phyloP scores from a whole-genome alignment of 495 filamentous ascomycete genomes.

The Chaetomium cochliodes region DNA sequence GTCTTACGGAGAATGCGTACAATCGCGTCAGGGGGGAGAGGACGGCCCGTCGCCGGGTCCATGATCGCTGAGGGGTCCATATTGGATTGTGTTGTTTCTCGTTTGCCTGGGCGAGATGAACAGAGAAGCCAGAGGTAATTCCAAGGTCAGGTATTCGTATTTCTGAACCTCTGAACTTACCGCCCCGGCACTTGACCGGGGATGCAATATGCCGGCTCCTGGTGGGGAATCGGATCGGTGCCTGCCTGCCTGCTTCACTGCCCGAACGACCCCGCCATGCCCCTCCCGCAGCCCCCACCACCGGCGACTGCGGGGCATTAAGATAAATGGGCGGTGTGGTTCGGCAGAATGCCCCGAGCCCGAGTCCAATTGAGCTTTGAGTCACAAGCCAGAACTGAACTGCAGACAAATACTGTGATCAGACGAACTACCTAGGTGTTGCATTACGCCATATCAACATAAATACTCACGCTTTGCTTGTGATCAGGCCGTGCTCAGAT shows the following conservation, averaged over 20 bases:
- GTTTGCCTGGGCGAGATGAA: background rate
- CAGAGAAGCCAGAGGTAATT: background rate
- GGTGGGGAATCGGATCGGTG: conserved; percentile 1
- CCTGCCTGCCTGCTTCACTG: background rate
- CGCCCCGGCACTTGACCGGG: conserved; percentile 5
- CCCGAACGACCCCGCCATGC: conserved; percentile 9
- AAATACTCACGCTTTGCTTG: too few species aligned
- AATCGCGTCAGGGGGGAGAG: conserved; percentile 66
- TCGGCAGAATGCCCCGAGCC: background rate
- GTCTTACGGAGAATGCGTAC: conserved; percentile 64
- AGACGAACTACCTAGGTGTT: too few species aligned
- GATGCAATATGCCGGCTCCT: conserved; percentile 7
- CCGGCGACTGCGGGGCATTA: background rate
- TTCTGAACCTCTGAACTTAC: background rate
- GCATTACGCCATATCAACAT: too few species aligned
- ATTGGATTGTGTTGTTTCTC: background rate
- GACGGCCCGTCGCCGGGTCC: conserved; percentile 58
- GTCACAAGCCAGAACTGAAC: background rate
- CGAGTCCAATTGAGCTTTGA: conserved; percentile 8
- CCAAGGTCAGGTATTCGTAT: background rate
- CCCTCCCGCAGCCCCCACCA: background rate
- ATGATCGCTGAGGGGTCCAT: conserved; percentile 42
- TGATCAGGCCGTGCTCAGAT: background rate
- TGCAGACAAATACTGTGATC: too few species aligned
- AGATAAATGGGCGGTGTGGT: background rate